Percentiles rank a stretch among this genome's conserved stretches.
Evolutionary conservation across 768 basidiomycete species (phyloP).

Genomic region (Pleurotus platypus): DNA sequence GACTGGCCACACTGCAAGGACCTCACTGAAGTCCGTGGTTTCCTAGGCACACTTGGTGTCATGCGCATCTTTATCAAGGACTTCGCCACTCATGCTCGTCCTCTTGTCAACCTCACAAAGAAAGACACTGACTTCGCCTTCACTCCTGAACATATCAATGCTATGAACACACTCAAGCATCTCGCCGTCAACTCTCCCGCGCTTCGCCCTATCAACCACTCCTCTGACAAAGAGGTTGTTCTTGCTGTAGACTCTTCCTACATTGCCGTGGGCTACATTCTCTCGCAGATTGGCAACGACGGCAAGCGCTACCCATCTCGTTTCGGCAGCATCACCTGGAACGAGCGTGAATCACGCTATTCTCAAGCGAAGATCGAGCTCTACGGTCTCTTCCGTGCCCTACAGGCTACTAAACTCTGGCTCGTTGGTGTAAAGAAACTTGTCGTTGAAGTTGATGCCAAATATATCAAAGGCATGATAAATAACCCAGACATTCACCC

Average conservation of each 20-base stretch:
- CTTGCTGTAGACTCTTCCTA: conserved; percentile 33
- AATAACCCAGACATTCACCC: conserved; percentile 28
- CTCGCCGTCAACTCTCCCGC: conserved; percentile 9
- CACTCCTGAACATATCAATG: background rate
- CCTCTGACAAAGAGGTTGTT: conserved; percentile 18
- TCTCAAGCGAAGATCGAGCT: conserved; percentile 33
- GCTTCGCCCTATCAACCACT: conserved; percentile 21
- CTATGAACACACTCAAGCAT: conserved; percentile 10
- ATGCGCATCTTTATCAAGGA: conserved; percentile 25
- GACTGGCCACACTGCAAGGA: conserved; percentile 24
- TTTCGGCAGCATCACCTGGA: conserved; percentile 36
- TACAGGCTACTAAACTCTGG: conserved; percentile 16
- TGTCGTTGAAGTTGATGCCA: conserved; percentile 25
- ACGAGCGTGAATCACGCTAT: conserved; percentile 25
- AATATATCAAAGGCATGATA: conserved; percentile 30
- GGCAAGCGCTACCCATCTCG: conserved; percentile 20
- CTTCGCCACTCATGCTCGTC: conserved; percentile 17
- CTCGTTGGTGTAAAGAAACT: conserved; percentile 22
- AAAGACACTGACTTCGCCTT: conserved; percentile 23
- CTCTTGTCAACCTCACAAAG: conserved; percentile 18
- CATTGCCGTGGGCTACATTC: conserved; percentile 31
- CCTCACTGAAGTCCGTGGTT: conserved; percentile 16
- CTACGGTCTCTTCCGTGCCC: conserved; percentile 22
- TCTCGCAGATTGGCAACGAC: conserved; percentile 26
- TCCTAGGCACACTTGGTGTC: conserved; percentile 24